Evolutionary conservation across 495 filamentous ascomycete genomes (phyloP).

Genomic region (Cladorrhinum samala): DNA sequence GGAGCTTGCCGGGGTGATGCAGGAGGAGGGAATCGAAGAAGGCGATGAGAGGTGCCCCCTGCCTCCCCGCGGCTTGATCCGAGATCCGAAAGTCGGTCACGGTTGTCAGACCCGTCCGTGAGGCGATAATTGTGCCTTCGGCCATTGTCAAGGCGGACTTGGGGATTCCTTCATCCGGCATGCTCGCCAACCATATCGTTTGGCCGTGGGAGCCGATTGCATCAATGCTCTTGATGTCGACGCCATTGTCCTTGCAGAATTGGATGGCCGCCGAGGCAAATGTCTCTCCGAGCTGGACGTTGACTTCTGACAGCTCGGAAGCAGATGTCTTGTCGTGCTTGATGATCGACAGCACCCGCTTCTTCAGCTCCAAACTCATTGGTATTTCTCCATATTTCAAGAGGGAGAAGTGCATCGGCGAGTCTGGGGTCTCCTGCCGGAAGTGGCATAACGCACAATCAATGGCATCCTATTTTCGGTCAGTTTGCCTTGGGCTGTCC

Average conservation of each 20-base stretch:
- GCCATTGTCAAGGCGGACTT: constrained; percentile 45
- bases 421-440: constrained; percentile 41
- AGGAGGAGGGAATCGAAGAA: constrained; percentile 48
- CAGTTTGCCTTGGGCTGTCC: too few species aligned
- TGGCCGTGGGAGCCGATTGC: constrained; percentile 53
- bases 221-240: constrained; percentile 46
- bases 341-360: constrained; percentile 50
- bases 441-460: constrained; percentile 48
- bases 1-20: constrained; percentile 50
- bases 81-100: constrained; percentile 41
- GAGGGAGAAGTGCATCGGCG: constrained; percentile 46
- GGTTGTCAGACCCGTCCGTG: constrained; percentile 35
- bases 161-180: constrained; percentile 45
- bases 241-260: constrained; percentile 38
- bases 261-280: constrained; percentile 44
- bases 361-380: constrained; percentile 47
- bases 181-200: constrained; percentile 53
- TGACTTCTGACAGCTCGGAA: constrained; percentile 48
- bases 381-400: constrained; percentile 41
- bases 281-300: constrained; percentile 47
- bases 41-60: constrained; percentile 44
- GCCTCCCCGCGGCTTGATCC: constrained; percentile 40
- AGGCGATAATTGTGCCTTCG: constrained; percentile 38
- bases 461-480: too few species aligned
- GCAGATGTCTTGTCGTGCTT: constrained; percentile 46